Base-by-base conservation (phyloP, 2,329 filamentous ascomycete species). In the Bisporella sp. region DNA sequence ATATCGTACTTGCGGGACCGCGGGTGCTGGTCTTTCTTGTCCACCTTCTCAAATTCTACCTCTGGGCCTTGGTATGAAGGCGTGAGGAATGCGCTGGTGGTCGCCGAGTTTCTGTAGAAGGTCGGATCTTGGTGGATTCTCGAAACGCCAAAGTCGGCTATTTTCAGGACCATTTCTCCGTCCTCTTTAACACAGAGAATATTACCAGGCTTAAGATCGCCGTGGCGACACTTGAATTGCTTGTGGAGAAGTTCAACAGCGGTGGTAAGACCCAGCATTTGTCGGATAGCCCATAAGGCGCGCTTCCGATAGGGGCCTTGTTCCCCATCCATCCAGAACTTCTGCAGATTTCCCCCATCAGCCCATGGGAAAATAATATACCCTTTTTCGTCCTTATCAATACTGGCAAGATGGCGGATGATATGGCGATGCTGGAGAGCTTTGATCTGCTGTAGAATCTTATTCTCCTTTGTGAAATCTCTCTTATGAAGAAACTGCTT, bases 291-390 rank as follows among this genome's bases (percentile, higher is more conserved):
- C 61, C 60, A 63, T 1, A 57, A 28, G n/a, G 56, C 13, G 5
- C 37, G 46, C 7, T 42, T 30, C 12, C 28, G 1, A 39, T 48
- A 45, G 35, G 52, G 44, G 0, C 48, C 31, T 11, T 54, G 56
- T 5, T 45, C n/a, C 12, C 28, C 13, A 3, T 30, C 31, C 7
- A 48, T 29, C 61, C 60, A 63, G 40, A 55, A 62, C 5, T 43
- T 39, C 31, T 52, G 46, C 3, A 63, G 41, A 31, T 55, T 61
- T 8, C 30, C 50, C 7, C 32, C 45, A 39, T 55, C 48, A 4
- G 61, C 61, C 32, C 45, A 60, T 12, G 58, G 60, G 37, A 63
- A 60, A 6, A 63, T 56, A 8, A 62, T 39, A 31, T 62, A 57
- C 40, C 53, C 56, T n/a, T 50, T 53, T 3, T 39, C 30, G 11